A percentile compares a stretch with the other conserved stretches of the same genome.
phyloP scores from a whole-genome alignment of 169 alveolate species.

The Amoebophrya sp. region DNA sequence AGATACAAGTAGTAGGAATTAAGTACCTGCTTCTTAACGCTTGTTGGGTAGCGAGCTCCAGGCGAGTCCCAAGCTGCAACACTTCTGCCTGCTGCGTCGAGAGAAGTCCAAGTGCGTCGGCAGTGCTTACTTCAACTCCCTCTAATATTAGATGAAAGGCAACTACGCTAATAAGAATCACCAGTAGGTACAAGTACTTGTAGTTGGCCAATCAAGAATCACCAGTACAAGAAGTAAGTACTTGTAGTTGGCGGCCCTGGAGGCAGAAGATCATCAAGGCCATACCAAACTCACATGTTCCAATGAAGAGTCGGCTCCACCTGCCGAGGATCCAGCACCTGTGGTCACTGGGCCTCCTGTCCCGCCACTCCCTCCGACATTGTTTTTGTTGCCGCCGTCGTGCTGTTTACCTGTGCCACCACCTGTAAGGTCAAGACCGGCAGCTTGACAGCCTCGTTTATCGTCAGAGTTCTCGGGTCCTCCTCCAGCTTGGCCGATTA shows the following conservation, averaged over 20 bases:
- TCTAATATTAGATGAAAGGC: too few relatives aligned
- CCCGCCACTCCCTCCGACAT: background rate
- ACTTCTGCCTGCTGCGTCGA: background rate
- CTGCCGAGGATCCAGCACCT: background rate
- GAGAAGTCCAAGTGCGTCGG: background rate
- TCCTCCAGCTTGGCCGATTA: background rate
- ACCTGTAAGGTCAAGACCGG: background rate
- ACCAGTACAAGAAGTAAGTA: background rate
- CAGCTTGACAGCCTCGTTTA: background rate
- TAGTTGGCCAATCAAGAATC: too few relatives aligned
- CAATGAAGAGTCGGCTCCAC: background rate
- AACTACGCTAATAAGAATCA: too few relatives aligned
- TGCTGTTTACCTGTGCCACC: background rate
- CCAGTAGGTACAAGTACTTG: background rate
- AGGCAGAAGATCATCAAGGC: background rate
- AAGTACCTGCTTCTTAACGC: background rate
- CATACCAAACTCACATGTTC: background rate
- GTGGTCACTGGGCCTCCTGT: background rate
- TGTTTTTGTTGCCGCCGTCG: background rate
- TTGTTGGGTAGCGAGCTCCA: background rate
- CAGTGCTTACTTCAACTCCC: background rate
- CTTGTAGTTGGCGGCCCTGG: background rate
- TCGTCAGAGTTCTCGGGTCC: background rate
- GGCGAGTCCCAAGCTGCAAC: background rate
- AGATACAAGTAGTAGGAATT: background rate